These are phyloP conservation scores for Aspergillus pseudoterreus DNA, from an alignment of 2,329 filamentous ascomycete species.

Conservation along the genomic window DNA sequence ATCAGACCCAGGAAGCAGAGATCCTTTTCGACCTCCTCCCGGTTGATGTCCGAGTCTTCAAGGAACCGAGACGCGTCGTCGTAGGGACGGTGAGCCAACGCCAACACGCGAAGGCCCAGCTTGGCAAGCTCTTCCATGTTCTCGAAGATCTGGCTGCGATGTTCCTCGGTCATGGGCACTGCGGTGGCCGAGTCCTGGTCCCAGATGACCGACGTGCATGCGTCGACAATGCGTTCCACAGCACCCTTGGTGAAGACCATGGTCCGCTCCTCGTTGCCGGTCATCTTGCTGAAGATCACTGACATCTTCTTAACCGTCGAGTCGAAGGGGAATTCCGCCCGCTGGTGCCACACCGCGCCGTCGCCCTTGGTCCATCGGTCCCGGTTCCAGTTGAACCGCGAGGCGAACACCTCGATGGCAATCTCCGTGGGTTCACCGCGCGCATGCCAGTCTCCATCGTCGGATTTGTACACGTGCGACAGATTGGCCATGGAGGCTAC, in stretches of 20 bases:
- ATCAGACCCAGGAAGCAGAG: constrained; percentile 72
- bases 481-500: constrained; percentile 62
- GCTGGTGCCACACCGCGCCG: constrained; percentile 49
- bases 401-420: constrained; percentile 67
- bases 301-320: constrained; percentile 71
- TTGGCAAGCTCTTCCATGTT: constrained; percentile 65
- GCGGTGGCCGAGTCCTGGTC: constrained; percentile 36
- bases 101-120: constrained; percentile 64
- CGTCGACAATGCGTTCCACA: constrained; percentile 62
- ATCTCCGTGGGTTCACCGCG: constrained; percentile 66
- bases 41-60: constrained; percentile 42
- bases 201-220: constrained; percentile 51
- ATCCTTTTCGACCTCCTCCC: constrained; percentile 59
- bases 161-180: constrained; percentile 48
- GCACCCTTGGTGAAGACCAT: constrained; percentile 43
- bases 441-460: constrained; percentile 56
- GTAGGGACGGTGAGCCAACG: constrained; percentile 49
- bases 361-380: constrained; percentile 47
- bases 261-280: constrained; percentile 14
- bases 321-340: constrained; percentile 67
- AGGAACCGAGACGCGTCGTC: constrained; percentile 5
- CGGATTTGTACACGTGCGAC: constrained; percentile 54
- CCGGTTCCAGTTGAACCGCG: constrained; percentile 61
- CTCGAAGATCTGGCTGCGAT: constrained; percentile 53
- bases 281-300: constrained; percentile 52